phyloP scores from a whole-genome alignment of 805 yeast genomes.

The Hanseniaspora thailandica region DNA sequence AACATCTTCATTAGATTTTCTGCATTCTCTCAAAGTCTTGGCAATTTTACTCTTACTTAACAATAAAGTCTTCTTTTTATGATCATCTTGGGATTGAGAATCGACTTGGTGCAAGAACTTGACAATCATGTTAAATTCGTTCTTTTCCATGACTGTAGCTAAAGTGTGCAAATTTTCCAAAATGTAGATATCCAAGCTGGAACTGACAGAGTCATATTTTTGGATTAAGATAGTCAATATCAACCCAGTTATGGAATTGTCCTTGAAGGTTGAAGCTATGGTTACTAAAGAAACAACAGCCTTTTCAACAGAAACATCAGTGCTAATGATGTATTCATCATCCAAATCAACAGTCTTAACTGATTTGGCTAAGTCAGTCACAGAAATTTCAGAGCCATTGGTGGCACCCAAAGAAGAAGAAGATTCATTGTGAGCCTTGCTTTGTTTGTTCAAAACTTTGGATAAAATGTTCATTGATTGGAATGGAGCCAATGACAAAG shows the following conservation, averaged over 20 bases:
- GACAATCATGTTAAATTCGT: constrained; percentile 55
- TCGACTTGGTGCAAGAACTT: constrained; percentile 45
- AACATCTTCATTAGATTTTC: constrained; percentile 33
- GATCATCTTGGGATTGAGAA: constrained; percentile 33
- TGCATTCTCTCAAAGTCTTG: constrained; percentile 23
- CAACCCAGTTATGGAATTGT: constrained; percentile 60
- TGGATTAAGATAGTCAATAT: constrained; percentile 75
- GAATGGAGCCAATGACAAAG: constrained; percentile 4
- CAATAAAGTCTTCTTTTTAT: constrained; percentile 36
- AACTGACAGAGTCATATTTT: constrained; percentile 43
- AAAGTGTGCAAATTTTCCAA: constrained; percentile 52
- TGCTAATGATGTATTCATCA: not conserved
- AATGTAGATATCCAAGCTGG: constrained; percentile 44
- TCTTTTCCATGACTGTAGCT: constrained; percentile 48
- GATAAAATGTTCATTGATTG: constrained; percentile 10
- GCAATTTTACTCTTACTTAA: constrained; percentile 20
- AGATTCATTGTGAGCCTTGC: constrained; percentile 10
- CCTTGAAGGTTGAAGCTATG: constrained; percentile 54
- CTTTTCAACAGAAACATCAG: constrained; percentile 34
- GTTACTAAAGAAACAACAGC: constrained; percentile 57
- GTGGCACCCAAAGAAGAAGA: constrained; percentile 2
- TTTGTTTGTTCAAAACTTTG: constrained; percentile 5
- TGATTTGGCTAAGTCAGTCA: not conserved
- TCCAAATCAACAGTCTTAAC: not conserved
- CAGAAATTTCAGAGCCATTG: not conserved